Conservation (phyloP, 441 rosid species). For the Sinapis alba region DNA sequence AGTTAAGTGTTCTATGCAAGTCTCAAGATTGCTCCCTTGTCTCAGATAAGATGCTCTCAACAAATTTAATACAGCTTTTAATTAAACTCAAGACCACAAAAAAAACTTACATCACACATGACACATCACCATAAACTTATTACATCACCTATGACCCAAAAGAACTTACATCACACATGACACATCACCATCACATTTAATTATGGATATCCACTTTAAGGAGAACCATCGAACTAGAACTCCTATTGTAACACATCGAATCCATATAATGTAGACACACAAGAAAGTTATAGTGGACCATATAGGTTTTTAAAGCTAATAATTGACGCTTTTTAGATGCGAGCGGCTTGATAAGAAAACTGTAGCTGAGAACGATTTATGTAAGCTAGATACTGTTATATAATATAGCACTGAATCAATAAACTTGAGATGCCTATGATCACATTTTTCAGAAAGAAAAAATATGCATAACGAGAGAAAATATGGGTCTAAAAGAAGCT, state of each 20-base stretch:
- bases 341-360: not conserved
- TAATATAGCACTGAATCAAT: not conserved
- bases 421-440: not conserved
- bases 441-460: not conserved
- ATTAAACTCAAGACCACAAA: not conserved
- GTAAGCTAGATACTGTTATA: not conserved
- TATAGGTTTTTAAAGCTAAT: not conserved
- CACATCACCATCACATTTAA: constrained; percentile 29
- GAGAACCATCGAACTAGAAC: constrained; percentile 30
- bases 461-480: not conserved
- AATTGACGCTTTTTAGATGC: not conserved
- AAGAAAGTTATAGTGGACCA: not conserved
- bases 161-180: constrained; percentile 29
- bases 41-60: constrained; percentile 20
- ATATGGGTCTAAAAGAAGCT: constrained; percentile 4
- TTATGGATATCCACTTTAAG: constrained; percentile 11
- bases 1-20: constrained; percentile 21
- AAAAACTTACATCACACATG: not conserved
- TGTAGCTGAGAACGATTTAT: not conserved
- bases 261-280: constrained; percentile 4
- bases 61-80: not conserved
- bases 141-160: constrained; percentile 22
- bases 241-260: constrained; percentile 15
- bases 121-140: constrained; percentile 13
- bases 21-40: constrained; percentile 23